Percentiles rank a stretch among this genome's conserved stretches.
Conservation (phyloP, 306 rosid species). For the Alnus glutinosa region DNA sequence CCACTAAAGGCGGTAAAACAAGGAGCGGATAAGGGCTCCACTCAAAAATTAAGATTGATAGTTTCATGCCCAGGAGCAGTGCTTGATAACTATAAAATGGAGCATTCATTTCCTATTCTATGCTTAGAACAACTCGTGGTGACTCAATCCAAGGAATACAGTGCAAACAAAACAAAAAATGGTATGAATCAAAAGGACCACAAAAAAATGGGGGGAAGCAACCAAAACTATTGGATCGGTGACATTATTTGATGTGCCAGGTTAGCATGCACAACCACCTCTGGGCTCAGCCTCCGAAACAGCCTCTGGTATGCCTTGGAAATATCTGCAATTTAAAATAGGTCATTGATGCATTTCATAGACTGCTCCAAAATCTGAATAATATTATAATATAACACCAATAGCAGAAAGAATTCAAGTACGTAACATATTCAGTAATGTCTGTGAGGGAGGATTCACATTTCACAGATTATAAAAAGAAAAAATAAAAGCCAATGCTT, state of each 20-base stretch:
- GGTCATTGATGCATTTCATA: not conserved
- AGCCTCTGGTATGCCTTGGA: conserved; percentile 87
- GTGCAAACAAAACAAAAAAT: conserved; percentile 28
- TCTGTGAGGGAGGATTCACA: not conserved
- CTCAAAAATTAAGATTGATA: not conserved
- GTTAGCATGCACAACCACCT: conserved; percentile 92
- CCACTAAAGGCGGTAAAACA: too few relatives aligned
- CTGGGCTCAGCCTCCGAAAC: conserved; percentile 73
- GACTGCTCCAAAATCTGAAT: not conserved
- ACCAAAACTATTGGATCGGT: conserved; percentile 13
- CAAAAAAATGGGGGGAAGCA: conserved; percentile 36
- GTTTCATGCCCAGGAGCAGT: conserved; percentile 9
- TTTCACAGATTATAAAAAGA: not conserved
- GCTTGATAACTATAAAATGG: conserved; percentile 5
- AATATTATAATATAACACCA: not conserved
- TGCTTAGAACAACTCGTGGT: conserved; percentile 21
- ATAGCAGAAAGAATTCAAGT: not conserved
- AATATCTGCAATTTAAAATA: conserved; percentile 62
- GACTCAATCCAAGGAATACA: conserved; percentile 34
- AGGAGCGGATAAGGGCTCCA: not conserved
- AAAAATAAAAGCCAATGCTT: not conserved
- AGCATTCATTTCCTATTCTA: conserved; percentile 5
- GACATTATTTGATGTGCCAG: conserved; percentile 23
- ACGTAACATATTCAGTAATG: not conserved
- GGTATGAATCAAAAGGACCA: conserved; percentile 23